Evolutionary conservation across 139 green algal species (phyloP), one percentile per base, ranked within the genome.

Genomic region (Astrephomene gubernaculifera): DNA sequence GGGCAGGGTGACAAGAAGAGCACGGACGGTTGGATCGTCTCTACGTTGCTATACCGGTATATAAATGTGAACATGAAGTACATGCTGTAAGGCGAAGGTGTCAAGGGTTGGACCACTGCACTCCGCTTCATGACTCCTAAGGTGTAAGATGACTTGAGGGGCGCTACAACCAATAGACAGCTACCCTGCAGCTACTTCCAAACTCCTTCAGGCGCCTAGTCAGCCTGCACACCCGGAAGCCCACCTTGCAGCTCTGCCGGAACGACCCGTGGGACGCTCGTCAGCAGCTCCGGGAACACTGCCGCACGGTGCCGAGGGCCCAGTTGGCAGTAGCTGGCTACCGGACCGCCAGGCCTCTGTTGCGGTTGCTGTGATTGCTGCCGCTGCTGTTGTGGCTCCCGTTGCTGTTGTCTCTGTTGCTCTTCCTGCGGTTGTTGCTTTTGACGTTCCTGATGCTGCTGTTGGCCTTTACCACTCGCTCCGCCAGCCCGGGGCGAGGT

Each of bases 281-380:
- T 27, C 53, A 29, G 25, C 57, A 61, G 36, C 12, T 33, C 8
- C 7, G 74, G 73, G 36, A 81, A 81, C 35, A 81, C 22, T 6
- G 38, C 36, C 10, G 54, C 53, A 0, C 73, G 73, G 45, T 70
- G 53, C 1, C 33, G 52, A 2, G 36, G 53, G 4, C 73, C 53
- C 53, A 81, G 54, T 27, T 78, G 70, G 43, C 43, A 63, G 70
- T 78, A 78, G 70, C 70, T 78, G 14, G 70, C 70, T n/a, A 63
- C 2, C 41, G 69, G 39, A 21, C 35, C 69, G 39, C 63, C 8
- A 14, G 12, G 63, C 31, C n/a, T 29, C 63, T 22, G 63, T 24
- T 24, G 57, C 57, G 22, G 57, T 10, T 67, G 57, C 8, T 67
- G 57, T 24, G 7, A 7, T 10, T 24, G 57, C 19, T n/a, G 57